Evolutionary conservation across 768 basidiomycete genomes (phyloP), one percentile per base, ranked within the genome.

Genomic region (Solioccasus polychromus): DNA sequence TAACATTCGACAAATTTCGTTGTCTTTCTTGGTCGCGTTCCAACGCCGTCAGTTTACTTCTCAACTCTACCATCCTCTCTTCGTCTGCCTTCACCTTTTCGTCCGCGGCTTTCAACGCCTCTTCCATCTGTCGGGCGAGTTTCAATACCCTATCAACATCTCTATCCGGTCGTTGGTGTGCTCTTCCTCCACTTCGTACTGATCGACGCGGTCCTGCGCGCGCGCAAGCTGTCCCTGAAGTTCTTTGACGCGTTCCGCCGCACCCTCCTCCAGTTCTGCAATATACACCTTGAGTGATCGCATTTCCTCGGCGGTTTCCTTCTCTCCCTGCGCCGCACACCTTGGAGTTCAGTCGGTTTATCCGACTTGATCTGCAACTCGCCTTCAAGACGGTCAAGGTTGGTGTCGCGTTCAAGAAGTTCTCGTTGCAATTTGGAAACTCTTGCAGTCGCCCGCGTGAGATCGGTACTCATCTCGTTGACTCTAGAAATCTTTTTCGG

Each of bases 81-180:
- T 79, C 80, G 52, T 88, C 86, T 0, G 73, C 69, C 24, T 67
- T 60, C 76, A 87, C 85, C 67, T 83, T 83, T 58, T 73, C 72
- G 62, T 91, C 86, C 0, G 82, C 80, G 6, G 80, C 86, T 40
- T 85, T 80, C 42, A 92, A 65, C 0, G 88, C 90, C 2, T 83
- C 78, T 52, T 91, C 84, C 74, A 89, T 72, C 61, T 90, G 85
- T 35, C 72, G 66, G 17, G 72, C 78, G 3, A 83, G 71, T 53
- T 84, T 77, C 14, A 72, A 67, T 8, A 79, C 72, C 25, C 77
- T 71, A 35, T 78, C 70, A 0, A 67, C 68, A 30, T 83, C 40
- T 79, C 73, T 37, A 75, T 59, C 42, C 75, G 74, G 37, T 79
- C 72, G 12, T 68, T 67, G 18, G 72, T 70, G 37, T 79, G 70